Conservation (phyloP, 139 green algal species). For the Ettlia oleoabundans region DNA sequence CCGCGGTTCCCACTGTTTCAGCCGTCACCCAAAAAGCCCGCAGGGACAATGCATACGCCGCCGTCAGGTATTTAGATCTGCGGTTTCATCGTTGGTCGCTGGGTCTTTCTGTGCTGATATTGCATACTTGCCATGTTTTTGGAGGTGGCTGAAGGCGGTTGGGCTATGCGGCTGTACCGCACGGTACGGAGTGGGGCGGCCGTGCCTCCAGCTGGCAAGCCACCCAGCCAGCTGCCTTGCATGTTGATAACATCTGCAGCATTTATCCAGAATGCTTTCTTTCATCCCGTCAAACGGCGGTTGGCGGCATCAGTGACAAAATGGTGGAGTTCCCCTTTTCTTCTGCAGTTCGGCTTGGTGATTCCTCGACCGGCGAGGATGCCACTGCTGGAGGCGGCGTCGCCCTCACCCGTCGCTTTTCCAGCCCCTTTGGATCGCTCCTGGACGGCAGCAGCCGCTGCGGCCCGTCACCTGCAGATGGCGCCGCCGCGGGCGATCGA, state of each 20-base stretch:
- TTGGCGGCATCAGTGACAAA: no score
- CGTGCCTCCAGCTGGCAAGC: no score
- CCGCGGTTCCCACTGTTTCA: conserved; percentile 35
- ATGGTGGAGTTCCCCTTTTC: no score
- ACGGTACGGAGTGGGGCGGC: no score
- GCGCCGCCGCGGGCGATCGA: background rate
- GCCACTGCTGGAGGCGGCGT: background rate
- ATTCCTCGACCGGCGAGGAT: background rate
- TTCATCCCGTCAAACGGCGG: no score
- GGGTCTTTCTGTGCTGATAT: no score
- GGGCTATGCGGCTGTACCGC: no score
- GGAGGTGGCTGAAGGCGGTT: no score
- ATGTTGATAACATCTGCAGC: no score
- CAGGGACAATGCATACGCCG: background rate
- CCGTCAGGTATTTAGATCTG: background rate
- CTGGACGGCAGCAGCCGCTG: conserved; percentile 34
- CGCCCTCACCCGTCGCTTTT: background rate
- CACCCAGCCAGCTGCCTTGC: no score
- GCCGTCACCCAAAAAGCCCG: conserved; percentile 20
- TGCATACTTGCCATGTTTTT: no score
- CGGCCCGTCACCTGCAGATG: background rate
- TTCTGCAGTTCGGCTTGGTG: conserved; percentile 17
- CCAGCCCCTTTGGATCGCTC: conserved; percentile 42
- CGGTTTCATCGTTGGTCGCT: background rate
- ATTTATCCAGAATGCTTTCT: no score